Evolutionary conservation across 345 rosid species (phyloP), one percentile per base, ranked within the genome.

Genomic region (Salix arbutifolia): DNA sequence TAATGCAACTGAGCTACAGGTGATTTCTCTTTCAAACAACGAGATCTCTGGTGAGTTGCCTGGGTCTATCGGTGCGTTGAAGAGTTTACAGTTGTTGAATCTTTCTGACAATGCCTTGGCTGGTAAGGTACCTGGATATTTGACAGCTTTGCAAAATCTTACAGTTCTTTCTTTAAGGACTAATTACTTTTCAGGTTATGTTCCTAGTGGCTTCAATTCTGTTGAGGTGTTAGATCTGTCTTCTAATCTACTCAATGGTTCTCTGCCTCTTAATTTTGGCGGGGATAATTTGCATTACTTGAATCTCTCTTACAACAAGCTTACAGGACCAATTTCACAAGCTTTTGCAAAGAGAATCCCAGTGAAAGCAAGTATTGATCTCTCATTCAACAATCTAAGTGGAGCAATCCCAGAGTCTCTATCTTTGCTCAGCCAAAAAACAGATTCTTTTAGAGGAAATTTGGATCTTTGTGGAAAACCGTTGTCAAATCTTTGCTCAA

Each of bases 341-440:
- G 82, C 74, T 13, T 95, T 95, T 75, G 92, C 89, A 8, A 77
- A 84, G 73, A 74, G 79, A n/a, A 69, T 91, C 48, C 91, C 97
- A 21, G 77, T 60, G 26, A 90, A 86, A 64, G 84, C 90, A 21
- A 88, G 91, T 26, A 46, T 92, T 40, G 97, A 95, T 82, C 86
- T 95, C 71, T 90, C 97, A 0, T 92, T 90, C 85, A 95, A 95
- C 85, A 92, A 91, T 73, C 84, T 95, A 16, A 92, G 94, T 19
- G 99, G 97, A 26, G 82, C 91, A 65, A 90, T 95, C 46, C 99
- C 99, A 4, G 81, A 69, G 65, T 80, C 95, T 17, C 76, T 35
- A n/a, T 65, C 90, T 69, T 66, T 89, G 87, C 83, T 82, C 4
- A 87, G 89, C 77, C 97, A 89, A 82, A 92, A 88, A 79, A 71